Conservation (phyloP, 2,329 filamentous ascomycete genomes). For the Coniochaeta pulveracea region DNA sequence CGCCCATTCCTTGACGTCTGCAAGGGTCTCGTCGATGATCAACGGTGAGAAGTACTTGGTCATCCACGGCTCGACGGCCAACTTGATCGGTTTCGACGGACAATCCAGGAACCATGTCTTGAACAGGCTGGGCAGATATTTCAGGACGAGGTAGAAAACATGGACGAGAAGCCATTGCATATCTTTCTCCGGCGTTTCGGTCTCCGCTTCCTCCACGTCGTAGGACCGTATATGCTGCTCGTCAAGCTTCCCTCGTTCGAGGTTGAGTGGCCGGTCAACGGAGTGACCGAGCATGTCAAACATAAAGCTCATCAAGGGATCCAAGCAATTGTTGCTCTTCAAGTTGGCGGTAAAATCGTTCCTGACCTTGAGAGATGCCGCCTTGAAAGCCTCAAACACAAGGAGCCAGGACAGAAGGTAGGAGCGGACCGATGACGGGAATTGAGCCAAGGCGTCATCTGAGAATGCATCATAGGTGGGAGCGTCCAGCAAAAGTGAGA, state of each 20-base stretch:
- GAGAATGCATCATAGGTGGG: conserved; percentile 59
- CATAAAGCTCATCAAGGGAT: conserved; percentile 62
- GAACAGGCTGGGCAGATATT: conserved; percentile 65
- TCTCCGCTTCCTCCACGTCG: conserved; percentile 37
- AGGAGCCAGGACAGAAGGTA: conserved; percentile 87
- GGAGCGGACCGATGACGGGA: conserved; percentile 59
- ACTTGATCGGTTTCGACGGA: conserved; percentile 67
- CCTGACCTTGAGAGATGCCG: conserved; percentile 71
- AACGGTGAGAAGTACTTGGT: conserved; percentile 69
- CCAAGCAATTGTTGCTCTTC: conserved; percentile 59
- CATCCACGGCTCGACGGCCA: conserved; percentile 75
- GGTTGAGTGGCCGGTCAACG: conserved; percentile 59
- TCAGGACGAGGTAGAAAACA: conserved; percentile 72
- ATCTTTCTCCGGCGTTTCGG: conserved; percentile 57
- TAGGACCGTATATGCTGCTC: conserved; percentile 43
- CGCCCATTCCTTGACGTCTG: conserved; percentile 59
- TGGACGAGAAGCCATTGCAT: conserved; percentile 78
- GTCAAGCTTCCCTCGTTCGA: conserved; percentile 56
- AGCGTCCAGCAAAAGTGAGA: conserved; percentile 72
- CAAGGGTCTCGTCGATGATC: conserved; percentile 53
- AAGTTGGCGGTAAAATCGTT: conserved; percentile 71
- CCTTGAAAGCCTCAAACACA: conserved; percentile 74
- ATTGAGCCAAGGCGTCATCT: conserved; percentile 53
- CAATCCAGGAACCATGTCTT: conserved; percentile 79
- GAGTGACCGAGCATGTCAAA: conserved; percentile 80